These are phyloP conservation scores for Sechiopsis laciniata DNA, from an alignment of 306 rosid species.

Conservation along the genomic window DNA sequence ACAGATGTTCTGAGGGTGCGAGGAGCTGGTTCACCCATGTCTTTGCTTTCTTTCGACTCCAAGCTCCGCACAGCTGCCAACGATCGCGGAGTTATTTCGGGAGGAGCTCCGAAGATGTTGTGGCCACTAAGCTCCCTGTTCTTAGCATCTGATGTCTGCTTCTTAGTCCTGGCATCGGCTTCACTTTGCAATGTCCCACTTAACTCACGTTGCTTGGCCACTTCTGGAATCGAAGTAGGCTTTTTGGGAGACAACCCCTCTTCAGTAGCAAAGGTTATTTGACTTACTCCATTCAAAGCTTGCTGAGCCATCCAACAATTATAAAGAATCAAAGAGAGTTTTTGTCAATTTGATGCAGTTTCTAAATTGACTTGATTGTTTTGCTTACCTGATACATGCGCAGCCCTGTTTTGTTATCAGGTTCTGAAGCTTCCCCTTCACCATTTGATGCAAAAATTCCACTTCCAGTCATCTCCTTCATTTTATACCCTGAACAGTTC, in stretches of 20 bases:
- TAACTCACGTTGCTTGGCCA: constrained; percentile 90
- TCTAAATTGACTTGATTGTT: not conserved
- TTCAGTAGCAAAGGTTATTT: constrained; percentile 65
- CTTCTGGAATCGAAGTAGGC: constrained; percentile 62
- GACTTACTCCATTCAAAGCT: constrained; percentile 61
- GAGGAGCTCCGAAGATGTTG: constrained; percentile 78
- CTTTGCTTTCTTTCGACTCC: constrained; percentile 43
- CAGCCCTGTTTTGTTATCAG: constrained; percentile 46
- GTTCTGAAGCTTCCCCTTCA: constrained; percentile 37
- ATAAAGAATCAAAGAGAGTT: not conserved
- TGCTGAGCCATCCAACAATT: constrained; percentile 37
- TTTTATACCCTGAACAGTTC: constrained; percentile 54
- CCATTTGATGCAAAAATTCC: constrained; percentile 50
- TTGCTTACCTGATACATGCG: constrained; percentile 58
- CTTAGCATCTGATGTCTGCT: constrained; percentile 64
- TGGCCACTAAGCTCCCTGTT: constrained; percentile 76
- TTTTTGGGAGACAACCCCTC: constrained; percentile 60
- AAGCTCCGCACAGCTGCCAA: constrained; percentile 36
- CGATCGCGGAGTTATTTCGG: constrained; percentile 51
- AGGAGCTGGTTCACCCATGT: constrained; percentile 42
- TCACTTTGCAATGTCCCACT: constrained; percentile 64
- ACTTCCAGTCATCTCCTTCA: constrained; percentile 66
- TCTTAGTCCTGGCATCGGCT: constrained; percentile 37
- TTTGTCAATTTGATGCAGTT: not conserved
- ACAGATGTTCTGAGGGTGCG: constrained; percentile 60